phyloP scores from a whole-genome alignment of 495 filamentous ascomycete species.

The Podospora sp. region DNA sequence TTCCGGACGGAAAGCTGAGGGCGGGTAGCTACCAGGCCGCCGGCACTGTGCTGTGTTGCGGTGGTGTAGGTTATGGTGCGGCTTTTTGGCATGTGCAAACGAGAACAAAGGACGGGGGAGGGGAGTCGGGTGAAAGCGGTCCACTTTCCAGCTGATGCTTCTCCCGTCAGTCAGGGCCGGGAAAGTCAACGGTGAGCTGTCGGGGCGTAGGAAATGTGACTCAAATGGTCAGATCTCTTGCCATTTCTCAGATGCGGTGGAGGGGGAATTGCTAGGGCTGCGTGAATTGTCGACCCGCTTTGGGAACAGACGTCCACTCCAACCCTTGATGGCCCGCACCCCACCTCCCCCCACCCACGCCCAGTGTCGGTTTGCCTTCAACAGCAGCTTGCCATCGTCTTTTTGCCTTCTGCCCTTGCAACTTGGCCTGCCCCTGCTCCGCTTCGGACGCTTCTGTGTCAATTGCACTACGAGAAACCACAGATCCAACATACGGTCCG shows the following conservation, averaged over 20 bases:
- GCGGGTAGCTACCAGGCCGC: background rate
- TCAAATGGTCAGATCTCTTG: slow-evolving; percentile 8
- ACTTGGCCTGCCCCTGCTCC: slow-evolving; percentile 28
- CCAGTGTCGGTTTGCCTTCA: slow-evolving; percentile 17
- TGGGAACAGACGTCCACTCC: slow-evolving; percentile 7
- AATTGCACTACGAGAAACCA: slow-evolving; percentile 30
- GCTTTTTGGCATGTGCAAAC: slow-evolving; percentile 15
- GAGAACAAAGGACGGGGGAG: background rate
- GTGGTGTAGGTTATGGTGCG: slow-evolving; percentile 1
- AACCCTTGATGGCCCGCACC: slow-evolving; percentile 5
- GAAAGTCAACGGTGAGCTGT: slow-evolving; percentile 6
- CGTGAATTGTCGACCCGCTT: slow-evolving; percentile 6
- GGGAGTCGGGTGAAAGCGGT: background rate
- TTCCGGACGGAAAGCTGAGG: background rate
- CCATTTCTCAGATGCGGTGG: slow-evolving; percentile 8
- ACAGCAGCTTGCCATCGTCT: slow-evolving; percentile 8
- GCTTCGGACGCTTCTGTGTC: slow-evolving; percentile 28
- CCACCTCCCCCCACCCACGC: slow-evolving; percentile 28
- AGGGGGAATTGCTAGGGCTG: background rate
- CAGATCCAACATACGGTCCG: slow-evolving; percentile 24
- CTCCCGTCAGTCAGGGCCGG: background rate
- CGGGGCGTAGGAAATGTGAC: slow-evolving; percentile 13
- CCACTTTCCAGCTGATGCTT: slow-evolving; percentile 8
- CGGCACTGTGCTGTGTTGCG: background rate
- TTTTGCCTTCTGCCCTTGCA: slow-evolving; percentile 21